These are phyloP conservation scores for Fusarium xylarioides DNA, from an alignment of 2,329 filamentous ascomycete species.

Conservation along the genomic window DNA sequence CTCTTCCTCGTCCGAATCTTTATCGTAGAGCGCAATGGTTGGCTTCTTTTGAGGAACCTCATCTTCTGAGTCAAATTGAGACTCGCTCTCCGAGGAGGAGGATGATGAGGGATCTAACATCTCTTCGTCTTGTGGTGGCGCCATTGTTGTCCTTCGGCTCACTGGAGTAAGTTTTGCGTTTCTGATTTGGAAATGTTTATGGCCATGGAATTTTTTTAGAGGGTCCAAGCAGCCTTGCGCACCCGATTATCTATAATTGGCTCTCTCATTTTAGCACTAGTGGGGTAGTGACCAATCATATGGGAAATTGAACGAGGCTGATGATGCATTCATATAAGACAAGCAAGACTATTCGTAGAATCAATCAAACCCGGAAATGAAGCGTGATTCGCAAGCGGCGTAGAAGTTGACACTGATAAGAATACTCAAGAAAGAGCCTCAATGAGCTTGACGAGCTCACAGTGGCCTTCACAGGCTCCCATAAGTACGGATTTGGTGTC, in stretches of 20 bases:
- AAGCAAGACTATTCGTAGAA: background rate
- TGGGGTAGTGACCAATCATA: conserved; percentile 33
- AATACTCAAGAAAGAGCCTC: too few species aligned
- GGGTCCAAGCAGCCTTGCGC: conserved; percentile 45
- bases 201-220: conserved; percentile 46
- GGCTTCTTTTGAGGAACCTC: conserved; percentile 43
- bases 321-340: background rate
- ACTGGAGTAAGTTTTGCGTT: conserved; percentile 21
- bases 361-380: background rate
- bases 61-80: conserved; percentile 44
- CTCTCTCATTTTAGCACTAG: background rate
- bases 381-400: background rate
- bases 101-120: conserved; percentile 41
- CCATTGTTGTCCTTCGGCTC: conserved; percentile 42
- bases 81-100: conserved; percentile 44
- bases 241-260: conserved; percentile 30
- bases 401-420: background rate
- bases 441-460: background rate
- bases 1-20: conserved; percentile 85
- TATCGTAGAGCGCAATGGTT: conserved; percentile 59
- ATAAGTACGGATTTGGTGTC: background rate
- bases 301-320: conserved; percentile 28
- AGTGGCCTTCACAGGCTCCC: background rate
- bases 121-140: conserved; percentile 44
- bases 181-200: conserved; percentile 34